Conservation (phyloP, 2,329 filamentous ascomycete genomes). For the Fusarium nurragi region DNA sequence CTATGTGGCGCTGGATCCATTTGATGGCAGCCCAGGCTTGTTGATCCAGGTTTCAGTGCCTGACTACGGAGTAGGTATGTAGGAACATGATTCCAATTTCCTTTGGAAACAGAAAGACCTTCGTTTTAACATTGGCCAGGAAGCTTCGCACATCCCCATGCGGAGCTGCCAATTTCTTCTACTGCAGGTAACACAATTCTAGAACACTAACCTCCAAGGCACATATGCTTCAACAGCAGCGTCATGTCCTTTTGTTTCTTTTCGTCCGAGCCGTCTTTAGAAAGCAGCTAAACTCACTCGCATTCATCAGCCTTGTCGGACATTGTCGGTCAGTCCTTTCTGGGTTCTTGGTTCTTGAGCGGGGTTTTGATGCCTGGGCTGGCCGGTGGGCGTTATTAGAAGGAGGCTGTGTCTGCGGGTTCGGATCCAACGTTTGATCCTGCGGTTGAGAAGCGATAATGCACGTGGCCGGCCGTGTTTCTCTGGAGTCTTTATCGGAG, state of each 20-base stretch:
- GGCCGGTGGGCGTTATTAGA: neutral
- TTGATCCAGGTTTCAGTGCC: neutral
- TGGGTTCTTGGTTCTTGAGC: constrained; percentile 4
- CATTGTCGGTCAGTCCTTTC: neutral
- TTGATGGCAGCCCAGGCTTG: neutral
- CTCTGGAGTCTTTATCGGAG: neutral
- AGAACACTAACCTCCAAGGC: neutral
- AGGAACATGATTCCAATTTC: neutral
- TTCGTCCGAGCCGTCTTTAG: neutral
- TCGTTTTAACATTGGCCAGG: neutral
- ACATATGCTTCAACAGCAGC: constrained; percentile 5
- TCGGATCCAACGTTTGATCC: constrained; percentile 12
- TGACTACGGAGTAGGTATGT: neutral
- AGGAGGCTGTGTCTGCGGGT: constrained; percentile 26
- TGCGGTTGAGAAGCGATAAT: neutral
- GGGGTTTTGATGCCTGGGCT: neutral
- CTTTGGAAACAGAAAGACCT: neutral
- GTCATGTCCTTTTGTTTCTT: neutral
- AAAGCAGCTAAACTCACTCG: neutral
- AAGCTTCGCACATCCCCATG: neutral
- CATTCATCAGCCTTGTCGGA: constrained; percentile 22
- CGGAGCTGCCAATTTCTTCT: neutral
- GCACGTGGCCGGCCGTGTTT: neutral
- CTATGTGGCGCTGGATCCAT: constrained; percentile 4
- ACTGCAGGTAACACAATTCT: neutral